A percentile compares a stretch with the other conserved stretches of the same genome.
Evolutionary conservation across 768 basidiomycete genomes (phyloP).

Genomic region (Cystofilobasidium macerans): DNA sequence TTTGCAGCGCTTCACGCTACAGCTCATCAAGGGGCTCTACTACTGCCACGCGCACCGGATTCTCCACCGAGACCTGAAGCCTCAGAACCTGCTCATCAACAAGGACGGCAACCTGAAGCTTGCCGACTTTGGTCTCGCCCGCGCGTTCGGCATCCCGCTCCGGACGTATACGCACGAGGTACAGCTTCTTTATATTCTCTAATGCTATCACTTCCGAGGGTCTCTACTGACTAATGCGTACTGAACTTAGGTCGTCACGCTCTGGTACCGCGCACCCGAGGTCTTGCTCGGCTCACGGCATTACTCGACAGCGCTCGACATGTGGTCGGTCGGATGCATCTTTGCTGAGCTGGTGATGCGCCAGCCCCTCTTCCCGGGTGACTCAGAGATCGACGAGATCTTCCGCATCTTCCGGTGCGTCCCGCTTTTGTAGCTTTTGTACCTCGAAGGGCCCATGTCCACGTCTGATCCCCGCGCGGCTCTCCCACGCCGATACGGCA

Average conservation of each 20-base stretch:
- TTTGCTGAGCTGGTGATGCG: constrained; percentile 97
- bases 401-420: constrained; percentile 94
- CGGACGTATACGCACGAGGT: constrained; percentile 99
- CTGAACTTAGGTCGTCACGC: constrained; percentile 94
- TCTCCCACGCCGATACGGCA: background rate
- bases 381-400: constrained; percentile 99
- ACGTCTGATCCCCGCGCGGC: too few species aligned
- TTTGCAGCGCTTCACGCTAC: constrained; percentile 83
- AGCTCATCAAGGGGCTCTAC: constrained; percentile 77
- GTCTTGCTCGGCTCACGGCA: constrained; percentile 90
- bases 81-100: constrained; percentile 90
- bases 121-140: constrained; percentile 88
- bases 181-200: constrained; percentile 27
- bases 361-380: constrained; percentile 87
- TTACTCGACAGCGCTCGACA: constrained; percentile 95
- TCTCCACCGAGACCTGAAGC: constrained; percentile 92
- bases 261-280: constrained; percentile 98
- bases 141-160: constrained; percentile 96
- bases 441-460: too few species aligned
- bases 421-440: constrained; percentile 50
- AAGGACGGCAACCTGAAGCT: constrained; percentile 81
- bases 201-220: too few species aligned
- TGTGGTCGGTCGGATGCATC: constrained; percentile 99
- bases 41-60: constrained; percentile 94
- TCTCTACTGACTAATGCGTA: too few species aligned